Evolutionary conservation across 2,329 filamentous ascomycete genomes (phyloP), one percentile per base, ranked within the genome.

Genomic region (Colletotrichum lindemuthianum): DNA sequence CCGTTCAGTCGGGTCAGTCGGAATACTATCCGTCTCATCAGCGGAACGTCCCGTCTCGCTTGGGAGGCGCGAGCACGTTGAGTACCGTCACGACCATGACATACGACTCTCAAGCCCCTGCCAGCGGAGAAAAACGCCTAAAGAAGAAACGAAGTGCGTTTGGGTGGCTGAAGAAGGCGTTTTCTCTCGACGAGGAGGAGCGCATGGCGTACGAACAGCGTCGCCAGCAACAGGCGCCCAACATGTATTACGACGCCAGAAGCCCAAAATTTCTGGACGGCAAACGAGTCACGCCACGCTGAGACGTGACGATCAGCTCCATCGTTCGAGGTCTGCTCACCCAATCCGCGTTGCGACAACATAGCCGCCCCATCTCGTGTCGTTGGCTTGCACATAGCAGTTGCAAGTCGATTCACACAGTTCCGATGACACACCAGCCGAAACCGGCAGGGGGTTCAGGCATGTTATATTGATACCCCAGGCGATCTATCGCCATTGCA

Each of bases 131-230:
- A 32, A 79, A 79, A 59, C 77, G 81, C 41, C 72, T 89, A 6
- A 89, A 89, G 74, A 90, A 89, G 79, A 90, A 90, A 79, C 83
- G 86, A 67, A 89, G 88, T 69, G 86, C 87, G 1, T 89, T 90
- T 70, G 88, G 87, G 2, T 90, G 88, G 88, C 74, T 90, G 60
- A 90, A 89, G 75, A 90, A 90, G 76, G 87, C 87, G 1, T 90
- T 90, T 56, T 85, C 84, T 39, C 75, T 90, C 33, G 87, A 88
- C 65, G 88, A 90, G 24, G 86, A 89, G 51, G 88, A 90, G 73
- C 83, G 82, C 56, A 80, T 82, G 8, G 82, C 83, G 9, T 90
- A 88, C 67, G 86, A 89, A 71, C 82, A 83, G 49, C 82, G 83
- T 61, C 84, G 79, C 71, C 78, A 79, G 8, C 79, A 81, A 69